These are phyloP conservation scores for Delitschia confertaspora DNA, from an alignment of 495 filamentous ascomycete species.

Conservation along the genomic window DNA sequence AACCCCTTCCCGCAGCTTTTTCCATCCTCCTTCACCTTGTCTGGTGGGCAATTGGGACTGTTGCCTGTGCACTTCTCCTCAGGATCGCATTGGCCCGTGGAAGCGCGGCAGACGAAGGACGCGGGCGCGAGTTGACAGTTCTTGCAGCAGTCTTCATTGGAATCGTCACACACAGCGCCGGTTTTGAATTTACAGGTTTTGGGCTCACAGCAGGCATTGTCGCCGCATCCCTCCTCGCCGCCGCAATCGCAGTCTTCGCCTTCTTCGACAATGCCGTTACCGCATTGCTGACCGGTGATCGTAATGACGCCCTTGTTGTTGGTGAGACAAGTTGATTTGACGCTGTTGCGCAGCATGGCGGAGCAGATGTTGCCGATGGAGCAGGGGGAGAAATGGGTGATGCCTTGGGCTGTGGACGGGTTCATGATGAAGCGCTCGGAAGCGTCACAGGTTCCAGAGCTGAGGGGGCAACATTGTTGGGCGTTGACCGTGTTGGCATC, in stretches of 20 bases:
- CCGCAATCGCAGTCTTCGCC: conserved; percentile 97
- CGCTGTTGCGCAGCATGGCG: conserved; percentile 70
- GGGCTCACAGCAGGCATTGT: conserved; percentile 75
- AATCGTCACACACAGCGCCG: conserved; percentile 72
- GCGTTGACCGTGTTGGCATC: conserved; percentile 49
- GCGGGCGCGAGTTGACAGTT: conserved; percentile 63
- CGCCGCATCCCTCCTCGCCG: conserved; percentile 57
- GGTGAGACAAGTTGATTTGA: conserved; percentile 66
- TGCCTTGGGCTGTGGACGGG: conserved; percentile 63
- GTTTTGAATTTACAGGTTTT: conserved; percentile 79
- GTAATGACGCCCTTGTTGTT: conserved; percentile 78
- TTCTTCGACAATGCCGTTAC: conserved; percentile 91
- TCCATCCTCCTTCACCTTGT: conserved; percentile 63
- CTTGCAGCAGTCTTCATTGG: conserved; percentile 83
- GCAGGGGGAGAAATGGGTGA: conserved; percentile 77
- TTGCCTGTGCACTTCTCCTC: conserved; percentile 72
- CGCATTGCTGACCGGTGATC: conserved; percentile 79
- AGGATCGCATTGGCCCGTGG: conserved; percentile 72
- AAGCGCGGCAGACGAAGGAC: conserved; percentile 66
- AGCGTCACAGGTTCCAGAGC: conserved; percentile 61
- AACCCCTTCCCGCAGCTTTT: conserved; percentile 54
- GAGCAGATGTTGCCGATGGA: conserved; percentile 90
- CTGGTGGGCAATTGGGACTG: conserved; percentile 61
- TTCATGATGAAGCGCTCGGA: conserved; percentile 85
- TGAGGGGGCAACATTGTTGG: conserved; percentile 84